phyloP scores from a whole-genome alignment of 495 filamentous ascomycete genomes.

The Aspergillus campestris region DNA sequence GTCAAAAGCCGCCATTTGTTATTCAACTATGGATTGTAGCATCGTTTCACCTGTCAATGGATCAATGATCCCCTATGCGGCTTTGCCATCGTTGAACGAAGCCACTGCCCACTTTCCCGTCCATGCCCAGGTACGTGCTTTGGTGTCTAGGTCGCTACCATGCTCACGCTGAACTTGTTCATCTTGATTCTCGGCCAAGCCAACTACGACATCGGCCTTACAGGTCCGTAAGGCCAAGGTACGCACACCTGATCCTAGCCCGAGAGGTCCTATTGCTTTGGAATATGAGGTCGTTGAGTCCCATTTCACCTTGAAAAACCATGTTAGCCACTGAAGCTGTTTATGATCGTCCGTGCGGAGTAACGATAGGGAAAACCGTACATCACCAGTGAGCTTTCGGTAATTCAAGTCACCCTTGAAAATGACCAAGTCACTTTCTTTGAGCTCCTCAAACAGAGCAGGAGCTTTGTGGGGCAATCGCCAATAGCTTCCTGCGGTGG shows the following conservation, averaged over 20 bases:
- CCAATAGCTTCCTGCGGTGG: conserved; percentile 76
- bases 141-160: conserved; percentile 52
- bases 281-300: conserved; percentile 79
- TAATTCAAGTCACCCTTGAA: conserved; percentile 98
- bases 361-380: conserved; percentile 34
- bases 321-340: conserved; percentile 5
- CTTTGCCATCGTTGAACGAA: conserved; percentile 73
- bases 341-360: not conserved
- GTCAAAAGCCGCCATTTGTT: no score
- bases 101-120: conserved; percentile 94
- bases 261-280: conserved; percentile 79
- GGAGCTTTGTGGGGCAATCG: conserved; percentile 60
- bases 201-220: conserved; percentile 94
- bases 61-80: not conserved
- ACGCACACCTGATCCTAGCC: conserved; percentile 69
- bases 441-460: conserved; percentile 68
- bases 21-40: no score
- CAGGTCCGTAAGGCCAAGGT: conserved; percentile 82
- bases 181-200: conserved; percentile 69
- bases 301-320: conserved; percentile 59
- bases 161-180: conserved; percentile 63
- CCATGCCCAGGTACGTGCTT: conserved; percentile 90
- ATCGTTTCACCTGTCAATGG: no score
- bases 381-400: conserved; percentile 80
- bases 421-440: conserved; percentile 77